Evolutionary conservation across 192 early-diverging fungal genomes (phyloP), one percentile per base, ranked within the genome.

Genomic region (Cetraspora pellucida): DNA sequence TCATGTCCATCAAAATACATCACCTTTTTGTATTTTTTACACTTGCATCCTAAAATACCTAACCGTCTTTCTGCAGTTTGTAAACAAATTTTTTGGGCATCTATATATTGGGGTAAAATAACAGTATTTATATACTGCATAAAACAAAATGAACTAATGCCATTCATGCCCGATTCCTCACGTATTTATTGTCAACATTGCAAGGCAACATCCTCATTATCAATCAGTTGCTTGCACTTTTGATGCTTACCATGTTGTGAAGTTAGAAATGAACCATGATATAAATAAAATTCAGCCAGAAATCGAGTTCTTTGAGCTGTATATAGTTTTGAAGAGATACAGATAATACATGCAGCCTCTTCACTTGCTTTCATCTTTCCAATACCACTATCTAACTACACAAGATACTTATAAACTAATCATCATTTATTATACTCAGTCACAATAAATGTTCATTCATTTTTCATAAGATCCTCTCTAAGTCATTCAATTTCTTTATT

Each of bases 1-100:
- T 72, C 52, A 43, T 72, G 30, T 31, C 52, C 70, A 72, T 72
- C 28, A 72, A 10, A 57, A 45, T 72, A 72, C 27, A 72, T n/a
- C 9, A 37, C 60, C 30, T 61, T 9, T 27, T 16, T 25, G 16
- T 61, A 13, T 61, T 30, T 3, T 61, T 61, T 13, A 61, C 16
- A 27, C 16, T 16, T 16, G 27, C 21, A 61, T 14, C 11, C 30
- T 16, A 61, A 61, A 28, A 61, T 13, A 61, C 28, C 13, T 28
- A 61, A 61, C 59, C 59, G 28, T 11, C 27, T 0, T 31, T 27
- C 27, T 25, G 60, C 6, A 30, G 65, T 67, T 67, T 45, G 19
- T 47, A 43, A 11, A 19, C 37, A 21, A 47, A n/a, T 68, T 44
- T 44, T 68, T 46, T 43, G 3, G n/a, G n/a, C 45, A 6, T 45